Evolutionary conservation across 495 filamentous ascomycete species (phyloP).

Genomic region (Penicillium coffeae): DNA sequence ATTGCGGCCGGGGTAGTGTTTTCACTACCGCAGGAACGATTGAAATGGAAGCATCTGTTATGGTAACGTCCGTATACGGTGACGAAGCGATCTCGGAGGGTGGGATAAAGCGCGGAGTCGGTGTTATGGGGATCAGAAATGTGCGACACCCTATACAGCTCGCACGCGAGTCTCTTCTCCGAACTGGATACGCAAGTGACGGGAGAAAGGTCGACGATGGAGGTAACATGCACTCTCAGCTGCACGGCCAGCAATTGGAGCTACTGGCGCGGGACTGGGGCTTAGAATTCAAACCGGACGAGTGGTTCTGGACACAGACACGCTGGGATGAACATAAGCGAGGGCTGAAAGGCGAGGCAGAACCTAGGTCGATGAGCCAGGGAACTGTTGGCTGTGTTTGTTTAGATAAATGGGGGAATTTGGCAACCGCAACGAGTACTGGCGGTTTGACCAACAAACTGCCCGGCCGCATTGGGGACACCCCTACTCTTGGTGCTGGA

Average conservation of each 20-base stretch:
- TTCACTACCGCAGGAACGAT: constrained; percentile 79
- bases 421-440: constrained; percentile 80
- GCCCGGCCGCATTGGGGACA: constrained; percentile 81
- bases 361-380: constrained; percentile 47
- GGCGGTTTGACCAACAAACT: constrained; percentile 89
- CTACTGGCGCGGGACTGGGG: constrained; percentile 61
- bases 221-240: constrained; percentile 61
- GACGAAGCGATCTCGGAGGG: constrained; percentile 26
- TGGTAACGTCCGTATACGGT: constrained; percentile 56
- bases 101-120: constrained; percentile 68
- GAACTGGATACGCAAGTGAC: constrained; percentile 34
- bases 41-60: constrained; percentile 87
- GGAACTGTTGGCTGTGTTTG: constrained; percentile 84
- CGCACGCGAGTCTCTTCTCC: constrained; percentile 68
- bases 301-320: constrained; percentile 74
- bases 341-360: constrained; percentile 52
- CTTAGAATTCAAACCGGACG: constrained; percentile 60
- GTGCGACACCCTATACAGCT: constrained; percentile 79
- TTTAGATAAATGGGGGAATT: constrained; percentile 65
- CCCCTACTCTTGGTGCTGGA: constrained; percentile 78
- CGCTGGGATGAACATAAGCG: constrained; percentile 80
- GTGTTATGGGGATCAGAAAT: constrained; percentile 64
- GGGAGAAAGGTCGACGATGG: constrained; percentile 26
- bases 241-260: constrained; percentile 67
- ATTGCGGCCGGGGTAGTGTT: constrained; percentile 79